Percentiles rank a stretch among this genome's conserved stretches.
Evolutionary conservation across 257 asterid species (phyloP).

Genomic region (Thymus quinquecostatus): DNA sequence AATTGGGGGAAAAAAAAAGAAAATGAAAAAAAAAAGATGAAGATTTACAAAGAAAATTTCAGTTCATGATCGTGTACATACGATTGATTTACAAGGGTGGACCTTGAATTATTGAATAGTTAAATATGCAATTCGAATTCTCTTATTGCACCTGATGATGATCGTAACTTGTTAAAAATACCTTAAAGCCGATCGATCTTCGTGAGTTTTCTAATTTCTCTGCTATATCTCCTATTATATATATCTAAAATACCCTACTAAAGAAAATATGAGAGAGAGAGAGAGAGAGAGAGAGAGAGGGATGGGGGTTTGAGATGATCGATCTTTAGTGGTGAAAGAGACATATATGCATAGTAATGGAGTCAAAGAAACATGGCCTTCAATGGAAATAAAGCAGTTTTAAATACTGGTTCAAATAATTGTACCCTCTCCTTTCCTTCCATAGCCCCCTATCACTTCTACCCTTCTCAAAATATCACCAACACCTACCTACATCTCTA

Average conservation of each 20-base stretch:
- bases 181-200: too few relatives aligned
- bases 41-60: too few relatives aligned
- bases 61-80: neutral
- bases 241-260: too few relatives aligned
- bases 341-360: conserved; percentile 30
- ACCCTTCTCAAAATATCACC: too few relatives aligned
- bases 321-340: conserved; percentile 40
- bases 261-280: too few relatives aligned
- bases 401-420: conserved; percentile 49
- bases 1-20: too few relatives aligned
- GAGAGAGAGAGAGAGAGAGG: neutral
- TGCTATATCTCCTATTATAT: too few relatives aligned
- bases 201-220: too few relatives aligned
- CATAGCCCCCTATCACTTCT: conserved; percentile 14
- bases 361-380: conserved; percentile 58
- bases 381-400: conserved; percentile 52
- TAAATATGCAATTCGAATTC: neutral
- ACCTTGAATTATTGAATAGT: conserved; percentile 4
- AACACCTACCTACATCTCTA: conserved; percentile 29
- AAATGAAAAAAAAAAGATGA: too few relatives aligned
- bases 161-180: too few relatives aligned
- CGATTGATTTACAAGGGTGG: neutral
- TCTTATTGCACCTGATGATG: too few relatives aligned
- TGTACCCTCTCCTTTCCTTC: conserved; percentile 30
- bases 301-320: conserved; percentile 19